A percentile compares a stretch with the other conserved stretches of the same genome.
Evolutionary conservation across 202 grass and related monocot species (phyloP).

Genomic region (Panicum hallii): DNA sequence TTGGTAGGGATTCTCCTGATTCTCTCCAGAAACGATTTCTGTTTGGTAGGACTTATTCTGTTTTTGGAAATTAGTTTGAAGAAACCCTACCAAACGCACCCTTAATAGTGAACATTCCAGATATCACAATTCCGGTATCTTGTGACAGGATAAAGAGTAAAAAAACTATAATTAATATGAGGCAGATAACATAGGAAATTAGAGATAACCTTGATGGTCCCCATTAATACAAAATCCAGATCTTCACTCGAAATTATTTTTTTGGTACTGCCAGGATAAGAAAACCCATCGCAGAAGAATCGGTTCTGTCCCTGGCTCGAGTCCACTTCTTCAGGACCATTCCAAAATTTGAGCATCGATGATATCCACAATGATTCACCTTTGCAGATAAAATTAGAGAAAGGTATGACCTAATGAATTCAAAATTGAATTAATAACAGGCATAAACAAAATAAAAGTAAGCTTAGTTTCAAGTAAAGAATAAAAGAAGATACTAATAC

Average conservation of each 20-base stretch:
- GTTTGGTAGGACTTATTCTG: too few relatives aligned
- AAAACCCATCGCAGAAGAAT: slow-evolving; percentile 60
- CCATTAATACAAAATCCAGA: slow-evolving; percentile 72
- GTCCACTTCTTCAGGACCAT: slow-evolving; percentile 45
- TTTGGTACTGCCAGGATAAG: slow-evolving; percentile 55
- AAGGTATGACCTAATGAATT: slow-evolving; percentile 70
- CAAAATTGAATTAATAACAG: slow-evolving; percentile 36
- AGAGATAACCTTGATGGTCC: slow-evolving; percentile 73
- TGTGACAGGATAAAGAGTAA: neutral
- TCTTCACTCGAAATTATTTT: slow-evolving; percentile 78
- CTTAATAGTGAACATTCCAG: neutral
- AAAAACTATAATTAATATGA: slow-evolving; percentile 3
- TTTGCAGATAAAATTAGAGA: slow-evolving; percentile 71
- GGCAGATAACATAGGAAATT: neutral
- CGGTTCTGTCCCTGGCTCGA: slow-evolving; percentile 27
- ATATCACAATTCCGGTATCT: neutral
- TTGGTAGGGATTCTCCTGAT: too few relatives aligned
- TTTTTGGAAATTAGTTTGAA: too few relatives aligned
- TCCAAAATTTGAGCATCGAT: slow-evolving; percentile 55
- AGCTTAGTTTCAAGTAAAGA: slow-evolving; percentile 21
- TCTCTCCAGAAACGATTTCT: too few relatives aligned
- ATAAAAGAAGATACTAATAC: slow-evolving; percentile 53
- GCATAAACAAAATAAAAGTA: slow-evolving; percentile 33
- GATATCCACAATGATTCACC: slow-evolving; percentile 80
- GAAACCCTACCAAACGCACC: too few relatives aligned